Evolutionary conservation across 805 yeast species (phyloP), one percentile per base, ranked within the genome.

Genomic region (Starmerella bombicola): DNA sequence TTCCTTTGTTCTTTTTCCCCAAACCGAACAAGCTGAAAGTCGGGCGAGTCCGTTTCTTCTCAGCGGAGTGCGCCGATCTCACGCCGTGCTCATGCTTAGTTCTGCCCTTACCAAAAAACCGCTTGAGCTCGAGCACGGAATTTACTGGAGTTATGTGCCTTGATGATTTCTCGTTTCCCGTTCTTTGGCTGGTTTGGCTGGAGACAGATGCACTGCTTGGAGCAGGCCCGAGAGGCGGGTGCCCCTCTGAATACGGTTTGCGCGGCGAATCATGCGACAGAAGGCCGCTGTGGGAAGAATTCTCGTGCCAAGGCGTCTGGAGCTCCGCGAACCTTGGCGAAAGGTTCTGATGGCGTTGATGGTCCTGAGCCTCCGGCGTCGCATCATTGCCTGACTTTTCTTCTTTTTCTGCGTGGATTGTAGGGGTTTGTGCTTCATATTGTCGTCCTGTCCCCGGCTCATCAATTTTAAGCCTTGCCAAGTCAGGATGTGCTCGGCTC

Each of bases 101-200:
- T 18, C 51, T 46, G 37, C 51, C 51, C 33, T 50, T 45, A 32
- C 50, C 52, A 25, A 52, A 52, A 30, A 52, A 52, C 20, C 55
- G 51, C 30, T 48, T 48, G 19, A 52, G 48, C 34, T 50, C 54
- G 15, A 45, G 36, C 23, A 42, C 38, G 3, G 53, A 49, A 15
- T 30, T 12, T 3, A 33, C 37, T 13, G 39, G 40, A 12, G 40
- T 20, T 22, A 33, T 9, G 25, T 15, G 7, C n/a, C 33, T 7
- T 5, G 33, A 30, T 12, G 35, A 21, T 19, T 20, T 19, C 6
- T 17, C 35, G 26, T 21, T 32, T 15, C 13, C 16, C 19, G 32
- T 7, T 22, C 20, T 16, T 34, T 29, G n/a, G 30, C 31, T 33
- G 12, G 37, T 22, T 33, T 38, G 37, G 40, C 42, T 45, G 30